Evolutionary conservation across 805 yeast species (phyloP).

Genomic region (Candida nitratophila): DNA sequence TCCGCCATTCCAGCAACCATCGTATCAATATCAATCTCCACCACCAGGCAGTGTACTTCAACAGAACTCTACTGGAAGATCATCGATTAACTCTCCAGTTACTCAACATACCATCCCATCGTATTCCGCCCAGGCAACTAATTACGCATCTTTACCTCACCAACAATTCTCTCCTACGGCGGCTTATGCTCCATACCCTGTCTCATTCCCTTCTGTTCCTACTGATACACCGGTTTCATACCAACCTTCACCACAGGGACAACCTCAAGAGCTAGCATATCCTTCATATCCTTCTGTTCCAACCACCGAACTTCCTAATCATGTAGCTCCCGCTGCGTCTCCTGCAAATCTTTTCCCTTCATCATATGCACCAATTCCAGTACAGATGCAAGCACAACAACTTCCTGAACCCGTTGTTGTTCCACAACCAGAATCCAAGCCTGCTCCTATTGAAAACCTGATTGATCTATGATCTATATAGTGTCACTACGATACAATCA

Average conservation of each 20-base stretch:
- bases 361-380: neutral
- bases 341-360: neutral
- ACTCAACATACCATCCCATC: neutral
- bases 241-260: no score
- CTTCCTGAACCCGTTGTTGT: neutral
- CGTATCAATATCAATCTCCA: conserved; percentile 3
- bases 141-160: neutral
- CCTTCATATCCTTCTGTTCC: no score
- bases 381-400: neutral
- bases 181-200: neutral
- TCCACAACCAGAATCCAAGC: neutral
- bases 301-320: no score
- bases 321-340: neutral
- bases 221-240: no score
- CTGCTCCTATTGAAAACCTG: neutral
- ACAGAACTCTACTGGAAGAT: neutral
- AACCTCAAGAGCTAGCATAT: no score
- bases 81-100: neutral
- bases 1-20: neutral
- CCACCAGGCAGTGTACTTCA: conserved; percentile 2
- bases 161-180: no score
- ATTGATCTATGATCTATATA: conserved; percentile 2
- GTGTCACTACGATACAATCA: no score
- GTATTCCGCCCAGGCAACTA: neutral
- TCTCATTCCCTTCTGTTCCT: neutral